Conservation (phyloP, 768 basidiomycete species). For the Pleurotus eryngii region DNA sequence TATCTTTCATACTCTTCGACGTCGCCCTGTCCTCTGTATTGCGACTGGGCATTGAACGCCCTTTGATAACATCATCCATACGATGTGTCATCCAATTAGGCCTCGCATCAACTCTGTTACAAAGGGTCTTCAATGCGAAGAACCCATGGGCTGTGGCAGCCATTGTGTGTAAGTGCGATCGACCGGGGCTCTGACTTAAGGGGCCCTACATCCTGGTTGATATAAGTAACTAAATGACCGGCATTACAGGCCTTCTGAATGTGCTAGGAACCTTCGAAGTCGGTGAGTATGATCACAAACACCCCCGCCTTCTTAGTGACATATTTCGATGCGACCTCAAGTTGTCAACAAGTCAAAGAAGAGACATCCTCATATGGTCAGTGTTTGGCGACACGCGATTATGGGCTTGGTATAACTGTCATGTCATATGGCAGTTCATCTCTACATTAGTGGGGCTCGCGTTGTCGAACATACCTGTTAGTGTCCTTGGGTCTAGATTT, state of each 20-base stretch:
- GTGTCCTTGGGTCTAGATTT: slow-evolving; percentile 69
- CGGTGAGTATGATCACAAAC: slow-evolving; percentile 38
- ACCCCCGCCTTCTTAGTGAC: not conserved
- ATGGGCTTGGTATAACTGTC: no score
- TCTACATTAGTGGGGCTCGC: slow-evolving; percentile 66
- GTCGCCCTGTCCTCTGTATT: slow-evolving; percentile 60
- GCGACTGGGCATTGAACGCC: slow-evolving; percentile 64
- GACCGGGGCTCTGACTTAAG: not conserved
- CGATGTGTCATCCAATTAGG: slow-evolving; percentile 79
- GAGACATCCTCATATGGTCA: slow-evolving; percentile 72
- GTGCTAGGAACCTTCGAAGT: slow-evolving; percentile 75
- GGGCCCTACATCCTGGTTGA: not conserved
- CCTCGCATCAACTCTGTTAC: slow-evolving; percentile 65
- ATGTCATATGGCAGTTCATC: slow-evolving; percentile 44
- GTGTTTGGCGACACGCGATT: not conserved
- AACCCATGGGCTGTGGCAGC: slow-evolving; percentile 72
- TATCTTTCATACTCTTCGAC: slow-evolving; percentile 75
- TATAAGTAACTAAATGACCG: no score
- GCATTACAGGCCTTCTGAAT: slow-evolving; percentile 58
- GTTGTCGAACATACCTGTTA: slow-evolving; percentile 75
- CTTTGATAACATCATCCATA: slow-evolving; percentile 64
- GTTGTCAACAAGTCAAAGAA: slow-evolving; percentile 79
- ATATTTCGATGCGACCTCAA: slow-evolving; percentile 20
- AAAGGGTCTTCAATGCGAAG: slow-evolving; percentile 72
- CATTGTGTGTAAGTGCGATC: slow-evolving; percentile 60